phyloP scores from a whole-genome alignment of 768 basidiomycete species.

The Phylloporus arenicola region DNA sequence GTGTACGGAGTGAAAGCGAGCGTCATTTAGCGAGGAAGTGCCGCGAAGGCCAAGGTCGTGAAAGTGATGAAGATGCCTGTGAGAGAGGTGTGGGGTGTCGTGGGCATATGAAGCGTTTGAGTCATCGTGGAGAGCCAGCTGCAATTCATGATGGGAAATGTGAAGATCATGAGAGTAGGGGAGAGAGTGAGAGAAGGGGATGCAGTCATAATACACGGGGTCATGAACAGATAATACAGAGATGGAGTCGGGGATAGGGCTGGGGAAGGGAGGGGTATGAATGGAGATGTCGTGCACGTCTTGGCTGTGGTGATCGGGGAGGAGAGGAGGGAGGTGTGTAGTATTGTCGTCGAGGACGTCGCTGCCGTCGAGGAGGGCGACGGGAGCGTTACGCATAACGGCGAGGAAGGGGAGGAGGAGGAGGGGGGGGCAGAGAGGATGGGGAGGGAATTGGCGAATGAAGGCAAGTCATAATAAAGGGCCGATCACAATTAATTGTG shows the following conservation, averaged over 20 bases:
- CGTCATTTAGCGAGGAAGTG: slow-evolving; percentile 21
- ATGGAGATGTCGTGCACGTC: slow-evolving; percentile 32
- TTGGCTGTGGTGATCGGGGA: slow-evolving; percentile 21
- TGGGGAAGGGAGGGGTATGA: slow-evolving; percentile 21
- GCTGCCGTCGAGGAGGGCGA: slow-evolving; percentile 12
- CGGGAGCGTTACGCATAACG: slow-evolving; percentile 22
- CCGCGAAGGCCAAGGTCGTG: slow-evolving; percentile 21
- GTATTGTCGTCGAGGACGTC: slow-evolving; percentile 17
- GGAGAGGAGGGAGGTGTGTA: slow-evolving; percentile 10
- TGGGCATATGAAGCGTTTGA: slow-evolving; percentile 15
- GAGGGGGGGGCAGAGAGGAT: slow-evolving; percentile 2
- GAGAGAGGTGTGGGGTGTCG: slow-evolving; percentile 21
- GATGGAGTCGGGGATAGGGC: slow-evolving; percentile 14
- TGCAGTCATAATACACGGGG: slow-evolving; percentile 30
- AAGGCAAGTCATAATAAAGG: slow-evolving; percentile 29
- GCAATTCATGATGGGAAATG: slow-evolving; percentile 24
- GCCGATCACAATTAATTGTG: slow-evolving; percentile 27
- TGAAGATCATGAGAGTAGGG: slow-evolving; percentile 26
- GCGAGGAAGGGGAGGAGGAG: neutral
- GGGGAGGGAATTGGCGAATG: slow-evolving; percentile 17
- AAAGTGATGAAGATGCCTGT: slow-evolving; percentile 24
- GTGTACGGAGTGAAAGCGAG: slow-evolving; percentile 24
- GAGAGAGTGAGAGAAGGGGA: slow-evolving; percentile 18
- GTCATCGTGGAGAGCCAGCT: slow-evolving; percentile 23
- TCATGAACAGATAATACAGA: slow-evolving; percentile 34